Evolutionary conservation across 768 basidiomycete genomes (phyloP).

Genomic region (Leccinum imitatum): DNA sequence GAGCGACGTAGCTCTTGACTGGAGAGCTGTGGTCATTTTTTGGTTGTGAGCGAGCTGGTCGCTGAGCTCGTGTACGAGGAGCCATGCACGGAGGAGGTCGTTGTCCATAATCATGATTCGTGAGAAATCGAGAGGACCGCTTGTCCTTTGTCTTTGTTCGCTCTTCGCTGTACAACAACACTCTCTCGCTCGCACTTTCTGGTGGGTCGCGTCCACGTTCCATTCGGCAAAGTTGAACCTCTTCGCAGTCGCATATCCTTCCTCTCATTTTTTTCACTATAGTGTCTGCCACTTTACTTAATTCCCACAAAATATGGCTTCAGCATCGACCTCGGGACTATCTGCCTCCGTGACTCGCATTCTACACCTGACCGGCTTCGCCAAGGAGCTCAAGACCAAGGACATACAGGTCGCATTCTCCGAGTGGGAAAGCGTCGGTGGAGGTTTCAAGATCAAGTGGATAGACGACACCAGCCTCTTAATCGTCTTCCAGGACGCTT

Average conservation of each 20-base stretch:
- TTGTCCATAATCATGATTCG: constrained; percentile 51
- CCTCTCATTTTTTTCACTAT: constrained; percentile 14
- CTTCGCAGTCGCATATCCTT: constrained; percentile 2
- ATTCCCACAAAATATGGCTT: constrained; percentile 47
- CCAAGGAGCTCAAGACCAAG: constrained; percentile 94
- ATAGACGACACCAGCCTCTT: constrained; percentile 93
- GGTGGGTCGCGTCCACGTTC: constrained; percentile 26
- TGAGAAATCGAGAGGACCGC: constrained; percentile 5
- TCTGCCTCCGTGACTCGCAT: constrained; percentile 97
- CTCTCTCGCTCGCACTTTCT: neutral
- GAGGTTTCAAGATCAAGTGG: constrained; percentile 99
- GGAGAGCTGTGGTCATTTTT: constrained; percentile 62
- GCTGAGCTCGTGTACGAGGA: constrained; percentile 76
- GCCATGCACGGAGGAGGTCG: constrained; percentile 75
- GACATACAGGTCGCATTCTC: constrained; percentile 91
- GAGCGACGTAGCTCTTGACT: constrained; percentile 65
- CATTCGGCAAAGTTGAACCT: constrained; percentile 27
- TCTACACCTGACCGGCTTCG: constrained; percentile 87
- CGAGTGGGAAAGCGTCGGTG: constrained; percentile 81
- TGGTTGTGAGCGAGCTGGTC: constrained; percentile 84
- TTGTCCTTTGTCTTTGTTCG: constrained; percentile 12
- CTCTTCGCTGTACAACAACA: constrained; percentile 30
- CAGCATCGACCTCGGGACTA: constrained; percentile 69
- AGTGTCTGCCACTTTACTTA: constrained; percentile 1
- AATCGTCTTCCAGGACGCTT: constrained; percentile 91